Percentiles rank a stretch among this genome's conserved stretches.
Evolutionary conservation across 1,139 yeast genomes (phyloP).

Genomic region (Groenewaldozyma sp.): DNA sequence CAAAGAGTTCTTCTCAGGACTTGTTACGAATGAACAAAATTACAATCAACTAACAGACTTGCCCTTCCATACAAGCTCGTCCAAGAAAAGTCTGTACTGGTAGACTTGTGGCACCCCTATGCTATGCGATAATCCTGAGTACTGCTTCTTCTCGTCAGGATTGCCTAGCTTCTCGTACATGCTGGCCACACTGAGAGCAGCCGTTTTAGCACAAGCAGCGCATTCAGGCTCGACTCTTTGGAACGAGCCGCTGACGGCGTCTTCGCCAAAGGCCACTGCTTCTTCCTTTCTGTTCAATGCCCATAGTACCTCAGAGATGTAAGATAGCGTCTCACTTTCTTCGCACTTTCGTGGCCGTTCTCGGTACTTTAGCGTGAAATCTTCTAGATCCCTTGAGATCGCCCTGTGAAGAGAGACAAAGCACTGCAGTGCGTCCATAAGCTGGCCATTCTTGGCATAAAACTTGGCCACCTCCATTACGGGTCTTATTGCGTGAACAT

Average conservation of each 20-base stretch:
- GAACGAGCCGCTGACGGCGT: constrained; percentile 34
- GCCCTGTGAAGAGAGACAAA: constrained; percentile 26
- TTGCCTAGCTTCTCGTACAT: constrained; percentile 35
- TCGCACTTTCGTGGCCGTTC: constrained; percentile 14
- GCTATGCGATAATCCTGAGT: constrained; percentile 17
- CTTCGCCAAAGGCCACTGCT: constrained; percentile 59
- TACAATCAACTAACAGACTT: constrained; percentile 3
- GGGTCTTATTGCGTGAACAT: constrained; percentile 8
- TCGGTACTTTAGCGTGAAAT: constrained; percentile 9
- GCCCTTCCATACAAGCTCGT: constrained; percentile 1
- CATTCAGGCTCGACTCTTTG: constrained; percentile 30
- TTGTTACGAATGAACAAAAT: constrained; percentile 7
- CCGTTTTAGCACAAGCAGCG: constrained; percentile 34
- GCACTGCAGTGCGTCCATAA: constrained; percentile 25
- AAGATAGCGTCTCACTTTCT: constrained; percentile 42
- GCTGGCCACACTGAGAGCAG: constrained; percentile 30
- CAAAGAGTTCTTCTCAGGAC: too few species aligned
- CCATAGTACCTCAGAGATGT: constrained; percentile 61
- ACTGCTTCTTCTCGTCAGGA: constrained; percentile 25
- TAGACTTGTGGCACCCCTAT: constrained; percentile 11
- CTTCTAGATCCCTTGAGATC: constrained; percentile 12
- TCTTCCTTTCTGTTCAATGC: constrained; percentile 42
- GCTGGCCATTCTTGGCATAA: constrained; percentile 20
- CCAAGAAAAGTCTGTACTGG: constrained; percentile 2
- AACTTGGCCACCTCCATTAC: constrained; percentile 26